Base-by-base conservation (phyloP, 2,329 filamentous ascomycete species). In the Drechmeria coniospora region DNA sequence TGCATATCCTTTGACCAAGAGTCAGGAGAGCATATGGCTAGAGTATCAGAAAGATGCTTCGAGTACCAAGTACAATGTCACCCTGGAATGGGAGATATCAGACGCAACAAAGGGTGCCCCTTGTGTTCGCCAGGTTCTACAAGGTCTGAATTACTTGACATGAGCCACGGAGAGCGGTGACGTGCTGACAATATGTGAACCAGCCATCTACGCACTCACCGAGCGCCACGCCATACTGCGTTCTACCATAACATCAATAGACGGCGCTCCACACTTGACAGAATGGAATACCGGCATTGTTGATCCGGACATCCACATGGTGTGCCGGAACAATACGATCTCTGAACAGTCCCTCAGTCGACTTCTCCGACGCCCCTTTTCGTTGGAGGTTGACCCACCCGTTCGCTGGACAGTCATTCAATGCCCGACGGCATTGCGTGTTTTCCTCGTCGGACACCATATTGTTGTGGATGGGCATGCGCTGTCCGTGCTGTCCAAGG, bases 381-480 rank as follows among this genome's bases (percentile, higher is more conserved):
- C 20, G 2, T 15, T 32, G 11, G 15, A 25, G 15, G 16, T n/a
- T n/a, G 30, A 32, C 15, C 25, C 26, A 9, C 26, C 30, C 10
- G 30, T 23, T 7, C 30, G 30, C 11, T 32, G 30, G 30, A 10
- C 26, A 11, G 26, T 32, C 3, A 13, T 32, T 6, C 26, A 26
- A 13, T 26, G 22, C 22, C 13, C 26, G 11, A 12, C n/a, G 12
- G 14, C 21, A 2, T 29, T 32, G 16, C 21, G 26, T n/a, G 26
- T 32, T 2, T 27, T 26, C n/a, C 12, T 26, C 13, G 10, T 18
- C 11, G 29, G 25, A 14, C 32, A 34, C 21, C 32, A 34, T 20
- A 34, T 34, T 20, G 28, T 20, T 18, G 28, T 34, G 14, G 32
- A 34, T 21, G 32, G 32, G 8, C 16, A 17, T 3, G 24, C 24